phyloP scores from a whole-genome alignment of 768 basidiomycete genomes.

The Lactifluus pinguis region DNA sequence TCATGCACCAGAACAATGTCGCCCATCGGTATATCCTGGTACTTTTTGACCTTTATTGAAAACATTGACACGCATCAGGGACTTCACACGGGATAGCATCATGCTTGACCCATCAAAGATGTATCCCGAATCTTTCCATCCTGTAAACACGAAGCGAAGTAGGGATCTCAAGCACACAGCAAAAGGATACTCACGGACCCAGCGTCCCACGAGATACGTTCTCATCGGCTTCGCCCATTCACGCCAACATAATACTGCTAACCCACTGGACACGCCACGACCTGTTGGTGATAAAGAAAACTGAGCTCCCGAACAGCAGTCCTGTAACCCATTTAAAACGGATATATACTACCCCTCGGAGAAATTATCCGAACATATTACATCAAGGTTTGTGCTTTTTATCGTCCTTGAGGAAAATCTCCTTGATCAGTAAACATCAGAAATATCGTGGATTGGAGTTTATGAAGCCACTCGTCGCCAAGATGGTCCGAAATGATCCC shows the following conservation, averaged over 20 bases:
- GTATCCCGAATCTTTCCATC: conserved; percentile 27
- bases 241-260: conserved; percentile 22
- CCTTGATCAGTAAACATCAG: not conserved
- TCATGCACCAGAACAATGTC: conserved; percentile 20
- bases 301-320: conserved; percentile 26
- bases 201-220: conserved; percentile 25
- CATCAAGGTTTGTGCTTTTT: conserved; percentile 18
- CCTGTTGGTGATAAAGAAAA: conserved; percentile 32
- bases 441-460: conserved; percentile 25
- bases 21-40: conserved; percentile 26
- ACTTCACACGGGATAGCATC: not conserved
- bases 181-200: conserved; percentile 26
- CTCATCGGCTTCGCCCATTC: conserved; percentile 33
- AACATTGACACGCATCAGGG: not conserved
- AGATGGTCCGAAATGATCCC: conserved; percentile 30
- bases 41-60: not conserved
- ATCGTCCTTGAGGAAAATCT: not conserved
- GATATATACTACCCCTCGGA: conserved; percentile 30
- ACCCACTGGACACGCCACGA: conserved; percentile 24
- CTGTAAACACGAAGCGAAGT: conserved; percentile 7
- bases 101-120: conserved; percentile 25
- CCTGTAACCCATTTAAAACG: conserved; percentile 26
- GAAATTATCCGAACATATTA: conserved; percentile 25
- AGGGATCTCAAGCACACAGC: conserved; percentile 20
- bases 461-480: conserved; percentile 24